A percentile compares a stretch with the other conserved stretches of the same genome.
These are phyloP conservation scores for Hawksworthiomyces lignivorus DNA, from an alignment of 2,329 filamentous ascomycete species.

Conservation along the genomic window DNA sequence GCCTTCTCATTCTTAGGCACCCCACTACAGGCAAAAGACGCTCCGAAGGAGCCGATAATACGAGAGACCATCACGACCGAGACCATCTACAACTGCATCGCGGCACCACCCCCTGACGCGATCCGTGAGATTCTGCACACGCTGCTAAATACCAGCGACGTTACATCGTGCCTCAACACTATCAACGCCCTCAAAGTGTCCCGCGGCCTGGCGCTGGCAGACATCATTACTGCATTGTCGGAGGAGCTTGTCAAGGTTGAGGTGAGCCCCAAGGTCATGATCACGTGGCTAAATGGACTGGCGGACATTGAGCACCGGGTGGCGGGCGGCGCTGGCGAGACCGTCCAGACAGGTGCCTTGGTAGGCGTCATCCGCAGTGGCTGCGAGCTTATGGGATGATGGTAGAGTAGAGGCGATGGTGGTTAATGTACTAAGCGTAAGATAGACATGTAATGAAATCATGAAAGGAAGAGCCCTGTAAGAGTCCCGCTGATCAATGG, in stretches of 20 bases:
- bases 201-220: constrained; percentile 82
- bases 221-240: constrained; percentile 80
- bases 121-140: constrained; percentile 79
- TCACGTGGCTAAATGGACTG: constrained; percentile 84
- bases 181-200: constrained; percentile 80
- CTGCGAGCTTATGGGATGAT: constrained; percentile 57
- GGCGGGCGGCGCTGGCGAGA: constrained; percentile 78
- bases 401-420: too few relatives aligned
- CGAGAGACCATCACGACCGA: constrained; percentile 79
- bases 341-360: constrained; percentile 84
- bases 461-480: too few relatives aligned
- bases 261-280: constrained; percentile 77
- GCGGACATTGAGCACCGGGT: constrained; percentile 90
- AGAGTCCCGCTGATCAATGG: too few relatives aligned
- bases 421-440: too few relatives aligned
- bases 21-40: constrained; percentile 54
- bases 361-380: constrained; percentile 84
- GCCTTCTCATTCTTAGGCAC: too few relatives aligned
- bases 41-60: constrained; percentile 57
- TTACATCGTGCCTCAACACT: constrained; percentile 80
- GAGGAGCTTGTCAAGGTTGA: constrained; percentile 79
- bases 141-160: constrained; percentile 74
- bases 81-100: constrained; percentile 96
- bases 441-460: too few relatives aligned
- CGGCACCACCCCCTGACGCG: constrained; percentile 84